These are phyloP conservation scores for Saccharomyces kudriavzevii DNA, from an alignment of 805 yeast genomes.

Conservation along the genomic window DNA sequence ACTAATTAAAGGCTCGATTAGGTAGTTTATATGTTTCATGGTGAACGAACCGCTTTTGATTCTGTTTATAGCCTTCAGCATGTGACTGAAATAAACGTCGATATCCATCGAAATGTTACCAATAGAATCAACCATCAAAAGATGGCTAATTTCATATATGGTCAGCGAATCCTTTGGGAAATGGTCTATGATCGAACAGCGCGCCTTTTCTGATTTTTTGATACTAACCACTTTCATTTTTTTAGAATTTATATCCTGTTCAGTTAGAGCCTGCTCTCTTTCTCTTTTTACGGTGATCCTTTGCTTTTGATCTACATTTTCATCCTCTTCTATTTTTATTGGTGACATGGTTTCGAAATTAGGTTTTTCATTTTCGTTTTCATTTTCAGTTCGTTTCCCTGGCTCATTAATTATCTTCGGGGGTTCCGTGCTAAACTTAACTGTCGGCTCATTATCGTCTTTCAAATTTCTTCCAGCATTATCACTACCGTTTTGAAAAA, in stretches of 20 bases:
- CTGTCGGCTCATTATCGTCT: slow-evolving; percentile 17
- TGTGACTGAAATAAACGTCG: slow-evolving; percentile 8
- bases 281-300: background rate
- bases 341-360: background rate
- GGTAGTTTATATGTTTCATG: slow-evolving; percentile 19
- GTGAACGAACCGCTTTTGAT: slow-evolving; percentile 25
- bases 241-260: background rate
- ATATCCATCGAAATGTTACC: background rate
- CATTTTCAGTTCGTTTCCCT: background rate
- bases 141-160: slow-evolving; percentile 9
- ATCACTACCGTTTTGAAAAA: slow-evolving; percentile 11
- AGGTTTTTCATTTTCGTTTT: background rate
- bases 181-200: background rate
- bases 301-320: background rate
- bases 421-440: slow-evolving; percentile 21
- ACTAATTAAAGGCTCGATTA: slow-evolving; percentile 15
- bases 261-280: background rate
- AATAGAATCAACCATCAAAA: background rate
- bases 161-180: slow-evolving; percentile 9
- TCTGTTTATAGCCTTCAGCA: slow-evolving; percentile 16
- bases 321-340: background rate
- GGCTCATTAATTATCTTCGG: slow-evolving; percentile 19
- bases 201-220: background rate
- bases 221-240: background rate
- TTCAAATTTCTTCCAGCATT: slow-evolving; percentile 1